Evolutionary conservation across 2,329 filamentous ascomycete genomes (phyloP).

Genomic region (Monosporascus sp.): DNA sequence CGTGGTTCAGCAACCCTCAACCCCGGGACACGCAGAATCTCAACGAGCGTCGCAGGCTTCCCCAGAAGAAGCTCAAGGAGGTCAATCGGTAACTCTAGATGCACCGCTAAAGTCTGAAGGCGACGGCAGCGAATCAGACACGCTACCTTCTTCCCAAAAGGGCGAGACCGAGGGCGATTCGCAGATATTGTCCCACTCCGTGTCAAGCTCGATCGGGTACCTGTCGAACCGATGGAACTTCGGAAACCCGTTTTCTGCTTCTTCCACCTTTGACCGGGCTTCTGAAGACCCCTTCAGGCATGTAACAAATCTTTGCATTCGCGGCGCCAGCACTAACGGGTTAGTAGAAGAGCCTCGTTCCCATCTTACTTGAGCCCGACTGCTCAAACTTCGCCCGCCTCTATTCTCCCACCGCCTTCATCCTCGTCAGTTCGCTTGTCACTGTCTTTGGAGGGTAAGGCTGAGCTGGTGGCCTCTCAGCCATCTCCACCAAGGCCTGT

Average conservation of each 20-base stretch:
- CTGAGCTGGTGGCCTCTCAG: conserved; percentile 71
- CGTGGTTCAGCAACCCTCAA: conserved; percentile 10
- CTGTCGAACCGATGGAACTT: conserved; percentile 53
- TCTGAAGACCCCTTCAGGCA: conserved; percentile 43
- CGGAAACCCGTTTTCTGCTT: conserved; percentile 44
- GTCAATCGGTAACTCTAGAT: conserved; percentile 1
- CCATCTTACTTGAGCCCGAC: conserved; percentile 37
- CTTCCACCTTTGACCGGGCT: conserved; percentile 33
- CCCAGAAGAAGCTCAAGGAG: conserved; percentile 8
- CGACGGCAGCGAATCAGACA: conserved; percentile 9
- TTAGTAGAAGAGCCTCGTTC: conserved; percentile 37
- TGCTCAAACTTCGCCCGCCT: conserved; percentile 27
- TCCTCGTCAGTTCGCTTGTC: conserved; percentile 65
- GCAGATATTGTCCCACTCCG: conserved; percentile 30
- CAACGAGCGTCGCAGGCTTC: conserved; percentile 17
- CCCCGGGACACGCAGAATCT: conserved; percentile 13
- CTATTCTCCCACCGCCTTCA: conserved; percentile 32
- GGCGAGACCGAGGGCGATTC: conserved; percentile 14
- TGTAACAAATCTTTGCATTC: conserved; percentile 8
- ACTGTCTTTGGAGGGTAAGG: conserved; percentile 82
- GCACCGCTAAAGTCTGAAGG: conserved; percentile 7
- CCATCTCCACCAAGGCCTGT: conserved; percentile 63
- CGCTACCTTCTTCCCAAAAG: conserved; percentile 18
- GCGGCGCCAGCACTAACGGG: conserved; percentile 7
- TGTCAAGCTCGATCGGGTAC: conserved; percentile 43